Evolutionary conservation across 2,329 filamentous ascomycete species (phyloP).

Genomic region (Colletotrichum caudatum): DNA sequence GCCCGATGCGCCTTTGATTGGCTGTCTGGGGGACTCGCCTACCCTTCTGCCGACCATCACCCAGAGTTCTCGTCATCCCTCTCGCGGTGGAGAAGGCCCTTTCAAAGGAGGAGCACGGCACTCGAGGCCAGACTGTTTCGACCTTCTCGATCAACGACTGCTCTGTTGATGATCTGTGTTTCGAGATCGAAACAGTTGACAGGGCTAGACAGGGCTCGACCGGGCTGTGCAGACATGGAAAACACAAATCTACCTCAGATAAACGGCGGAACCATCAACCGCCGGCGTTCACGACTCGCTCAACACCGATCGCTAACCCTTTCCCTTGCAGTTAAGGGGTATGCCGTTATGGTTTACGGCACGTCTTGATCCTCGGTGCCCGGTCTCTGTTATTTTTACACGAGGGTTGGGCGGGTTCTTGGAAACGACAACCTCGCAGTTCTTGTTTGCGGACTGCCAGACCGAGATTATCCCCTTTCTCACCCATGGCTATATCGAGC

Average conservation of each 20-base stretch:
- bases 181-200: constrained; percentile 40
- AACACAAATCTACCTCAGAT: constrained; percentile 38
- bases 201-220: constrained; percentile 37
- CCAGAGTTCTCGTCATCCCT: constrained; percentile 36
- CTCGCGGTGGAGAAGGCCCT: constrained; percentile 24
- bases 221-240: constrained; percentile 39
- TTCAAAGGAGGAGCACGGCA: constrained; percentile 29
- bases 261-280: constrained; percentile 16
- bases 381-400: constrained; percentile 31
- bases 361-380: constrained; percentile 10
- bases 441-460: constrained; percentile 46
- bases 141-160: constrained; percentile 26
- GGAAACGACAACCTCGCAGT: constrained; percentile 27
- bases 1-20: constrained; percentile 34
- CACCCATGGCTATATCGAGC: constrained; percentile 49
- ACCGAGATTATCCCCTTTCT: constrained; percentile 52
- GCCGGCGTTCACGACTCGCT: constrained; percentile 18
- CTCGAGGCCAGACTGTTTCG: constrained; percentile 38
- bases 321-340: constrained; percentile 32
- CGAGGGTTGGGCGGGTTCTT: constrained; percentile 26
- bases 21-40: constrained; percentile 11
- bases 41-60: constrained; percentile 37
- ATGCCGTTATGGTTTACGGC: constrained; percentile 17
- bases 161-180: constrained; percentile 40
- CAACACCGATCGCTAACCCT: constrained; percentile 22